Percentiles rank a stretch among this genome's conserved stretches.
phyloP scores from a whole-genome alignment of 371 early-diverging fungal species.

The Mucor indicus region DNA sequence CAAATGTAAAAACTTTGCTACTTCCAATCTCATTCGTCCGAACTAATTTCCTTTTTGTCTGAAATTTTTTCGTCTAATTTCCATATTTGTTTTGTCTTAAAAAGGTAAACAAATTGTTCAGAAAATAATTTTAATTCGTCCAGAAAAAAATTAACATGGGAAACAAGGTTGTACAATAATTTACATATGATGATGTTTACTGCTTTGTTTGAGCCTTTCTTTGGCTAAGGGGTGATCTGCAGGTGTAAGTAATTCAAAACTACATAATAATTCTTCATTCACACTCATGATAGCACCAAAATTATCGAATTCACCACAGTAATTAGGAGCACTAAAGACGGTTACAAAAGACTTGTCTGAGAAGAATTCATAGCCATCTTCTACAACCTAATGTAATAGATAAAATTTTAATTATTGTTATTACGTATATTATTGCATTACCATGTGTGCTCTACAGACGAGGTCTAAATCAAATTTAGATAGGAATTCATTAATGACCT shows the following conservation, averaged over 20 bases:
- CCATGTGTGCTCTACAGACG: slow-evolving; percentile 97
- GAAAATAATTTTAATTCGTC: too few relatives aligned
- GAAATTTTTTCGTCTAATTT: too few relatives aligned
- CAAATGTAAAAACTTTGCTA: too few relatives aligned
- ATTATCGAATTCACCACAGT: slow-evolving; percentile 98
- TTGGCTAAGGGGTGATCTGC: slow-evolving; percentile 29
- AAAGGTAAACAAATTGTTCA: too few relatives aligned
- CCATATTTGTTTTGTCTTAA: too few relatives aligned
- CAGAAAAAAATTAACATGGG: too few relatives aligned
- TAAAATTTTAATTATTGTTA: neutral
- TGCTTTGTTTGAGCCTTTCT: slow-evolving; percentile 22
- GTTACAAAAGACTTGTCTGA: slow-evolving; percentile 90
- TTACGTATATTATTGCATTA: slow-evolving; percentile 24
- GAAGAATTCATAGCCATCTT: slow-evolving; percentile 98
- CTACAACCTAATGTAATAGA: slow-evolving; percentile 28
- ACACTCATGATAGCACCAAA: slow-evolving; percentile 94
- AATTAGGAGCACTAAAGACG: slow-evolving; percentile 96
- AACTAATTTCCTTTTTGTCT: too few relatives aligned
- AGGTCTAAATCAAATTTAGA: slow-evolving; percentile 83
- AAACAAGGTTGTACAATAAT: too few relatives aligned
- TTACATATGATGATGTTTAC: slow-evolving; percentile 5
- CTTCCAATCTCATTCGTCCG: too few relatives aligned
- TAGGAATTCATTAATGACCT: slow-evolving; percentile 86
- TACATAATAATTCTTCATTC: slow-evolving; percentile 88
- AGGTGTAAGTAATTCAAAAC: slow-evolving; percentile 58